phyloP scores from a whole-genome alignment of 257 asterid genomes.

The Solanum virginianum region DNA sequence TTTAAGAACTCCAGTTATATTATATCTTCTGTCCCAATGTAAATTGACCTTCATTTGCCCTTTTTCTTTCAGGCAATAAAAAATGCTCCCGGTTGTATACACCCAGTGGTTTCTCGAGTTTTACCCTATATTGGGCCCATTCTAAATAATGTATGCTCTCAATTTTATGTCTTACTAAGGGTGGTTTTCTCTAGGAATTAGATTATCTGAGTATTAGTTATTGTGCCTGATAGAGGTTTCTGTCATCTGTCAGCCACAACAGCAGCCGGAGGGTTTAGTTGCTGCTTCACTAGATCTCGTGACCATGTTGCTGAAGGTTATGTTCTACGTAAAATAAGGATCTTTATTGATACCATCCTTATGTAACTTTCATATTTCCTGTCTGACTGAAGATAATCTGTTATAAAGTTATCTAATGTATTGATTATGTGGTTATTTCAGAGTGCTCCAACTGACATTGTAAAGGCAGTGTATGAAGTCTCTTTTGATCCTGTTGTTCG shows the following conservation, averaged over 20 bases:
- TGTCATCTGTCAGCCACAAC: conserved; percentile 66
- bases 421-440: conserved; percentile 8
- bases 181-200: not conserved
- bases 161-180: not conserved
- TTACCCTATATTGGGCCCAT: conserved; percentile 72
- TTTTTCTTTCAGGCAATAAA: conserved; percentile 63
- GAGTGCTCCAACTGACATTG: conserved; percentile 80
- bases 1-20: not conserved
- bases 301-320: conserved; percentile 78
- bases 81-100: conserved; percentile 88
- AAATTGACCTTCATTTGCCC: not conserved
- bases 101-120: conserved; percentile 75
- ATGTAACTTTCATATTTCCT: not conserved
- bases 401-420: not conserved
- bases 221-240: conserved; percentile 9
- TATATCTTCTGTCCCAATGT: not conserved
- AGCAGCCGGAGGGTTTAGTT: conserved; percentile 85
- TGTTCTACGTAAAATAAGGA: not conserved
- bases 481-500: conserved; percentile 62
- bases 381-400: not conserved
- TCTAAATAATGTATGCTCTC: conserved; percentile 57
- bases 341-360: not conserved
- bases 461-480: conserved; percentile 61
- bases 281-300: conserved; percentile 91
- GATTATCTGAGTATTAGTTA: not conserved